Evolutionary conservation across 1,139 yeast genomes (phyloP).

Genomic region (Petasospora fabianii): DNA sequence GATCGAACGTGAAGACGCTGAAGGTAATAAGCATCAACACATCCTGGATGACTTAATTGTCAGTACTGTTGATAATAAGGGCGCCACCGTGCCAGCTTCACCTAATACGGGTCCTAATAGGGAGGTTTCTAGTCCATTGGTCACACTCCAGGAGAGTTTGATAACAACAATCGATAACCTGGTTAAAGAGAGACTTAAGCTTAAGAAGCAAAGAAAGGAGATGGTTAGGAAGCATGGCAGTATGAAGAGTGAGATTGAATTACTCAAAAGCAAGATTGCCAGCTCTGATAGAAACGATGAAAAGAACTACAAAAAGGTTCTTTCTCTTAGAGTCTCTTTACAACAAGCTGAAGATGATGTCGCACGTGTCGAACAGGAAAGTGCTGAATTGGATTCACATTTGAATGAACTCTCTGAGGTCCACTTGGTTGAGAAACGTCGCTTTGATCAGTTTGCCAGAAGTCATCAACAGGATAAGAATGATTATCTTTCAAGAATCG

Average conservation of each 20-base stretch:
- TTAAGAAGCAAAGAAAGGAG: constrained; percentile 61
- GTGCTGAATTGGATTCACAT: constrained; percentile 30
- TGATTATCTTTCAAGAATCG: constrained; percentile 26
- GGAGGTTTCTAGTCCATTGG: constrained; percentile 43
- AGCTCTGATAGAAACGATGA: constrained; percentile 44
- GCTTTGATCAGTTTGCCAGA: constrained; percentile 35
- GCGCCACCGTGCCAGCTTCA: constrained; percentile 18
- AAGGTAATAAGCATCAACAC: constrained; percentile 31
- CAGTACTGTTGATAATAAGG: constrained; percentile 34
- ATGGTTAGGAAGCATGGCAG: constrained; percentile 52
- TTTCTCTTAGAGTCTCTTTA: constrained; percentile 38
- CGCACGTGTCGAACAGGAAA: constrained; percentile 35
- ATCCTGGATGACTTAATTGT: constrained; percentile 42
- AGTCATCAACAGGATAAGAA: constrained; percentile 34
- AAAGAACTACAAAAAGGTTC: constrained; percentile 42
- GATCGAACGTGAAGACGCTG: constrained; percentile 34
- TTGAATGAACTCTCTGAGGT: constrained; percentile 38
- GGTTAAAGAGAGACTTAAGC: constrained; percentile 44
- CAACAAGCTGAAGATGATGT: constrained; percentile 40
- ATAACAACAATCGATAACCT: constrained; percentile 56
- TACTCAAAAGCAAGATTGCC: constrained; percentile 45
- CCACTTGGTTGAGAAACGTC: constrained; percentile 38
- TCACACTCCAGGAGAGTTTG: constrained; percentile 61
- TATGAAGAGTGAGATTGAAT: constrained; percentile 55
- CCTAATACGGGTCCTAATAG: constrained; percentile 3